These are phyloP conservation scores for Exophiala calicioides DNA, from an alignment of 2,329 filamentous ascomycete species.

Conservation along the genomic window DNA sequence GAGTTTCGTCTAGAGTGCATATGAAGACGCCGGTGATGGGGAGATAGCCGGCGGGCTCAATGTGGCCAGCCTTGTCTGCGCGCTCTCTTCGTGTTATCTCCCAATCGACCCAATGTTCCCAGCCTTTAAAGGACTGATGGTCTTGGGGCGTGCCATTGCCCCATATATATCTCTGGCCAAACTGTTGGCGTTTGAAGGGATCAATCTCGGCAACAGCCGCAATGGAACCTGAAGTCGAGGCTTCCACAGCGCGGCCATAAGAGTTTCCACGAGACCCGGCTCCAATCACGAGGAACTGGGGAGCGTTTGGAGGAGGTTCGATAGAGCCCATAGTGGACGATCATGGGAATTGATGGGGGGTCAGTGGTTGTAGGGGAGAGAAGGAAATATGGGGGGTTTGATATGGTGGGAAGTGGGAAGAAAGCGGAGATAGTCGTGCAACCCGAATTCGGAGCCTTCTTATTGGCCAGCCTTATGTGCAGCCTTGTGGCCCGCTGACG, in stretches of 20 bases:
- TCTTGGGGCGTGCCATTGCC: slow-evolving; percentile 50
- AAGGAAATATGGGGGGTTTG: not conserved
- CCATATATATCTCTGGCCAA: slow-evolving; percentile 76
- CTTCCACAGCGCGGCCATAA: slow-evolving; percentile 69
- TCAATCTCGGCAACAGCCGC: slow-evolving; percentile 80
- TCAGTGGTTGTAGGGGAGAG: not conserved
- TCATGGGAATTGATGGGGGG: too few species aligned
- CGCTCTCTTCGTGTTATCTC: slow-evolving; percentile 64
- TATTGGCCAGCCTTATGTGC: slow-evolving; percentile 7
- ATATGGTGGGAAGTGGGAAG: not conserved
- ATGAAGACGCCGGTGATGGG: slow-evolving; percentile 59
- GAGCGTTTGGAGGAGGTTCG: slow-evolving; percentile 9
- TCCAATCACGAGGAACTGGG: slow-evolving; percentile 72
- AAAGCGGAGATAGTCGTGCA: not conserved
- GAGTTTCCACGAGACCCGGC: slow-evolving; percentile 76
- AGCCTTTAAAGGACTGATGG: slow-evolving; percentile 71
- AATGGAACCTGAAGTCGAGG: slow-evolving; percentile 50
- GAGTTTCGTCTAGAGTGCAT: slow-evolving; percentile 83
- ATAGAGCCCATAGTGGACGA: slow-evolving; percentile 28
- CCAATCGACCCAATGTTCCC: slow-evolving; percentile 71
- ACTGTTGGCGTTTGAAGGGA: slow-evolving; percentile 69
- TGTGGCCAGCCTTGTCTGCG: slow-evolving; percentile 45
- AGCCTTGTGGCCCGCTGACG: not conserved
- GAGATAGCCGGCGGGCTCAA: slow-evolving; percentile 56
- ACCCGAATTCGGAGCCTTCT: not conserved